Evolutionary conservation across 352 stramenopile species (phyloP), one percentile per base, ranked within the genome.

Genomic region (Pythium pectinolyticum): DNA sequence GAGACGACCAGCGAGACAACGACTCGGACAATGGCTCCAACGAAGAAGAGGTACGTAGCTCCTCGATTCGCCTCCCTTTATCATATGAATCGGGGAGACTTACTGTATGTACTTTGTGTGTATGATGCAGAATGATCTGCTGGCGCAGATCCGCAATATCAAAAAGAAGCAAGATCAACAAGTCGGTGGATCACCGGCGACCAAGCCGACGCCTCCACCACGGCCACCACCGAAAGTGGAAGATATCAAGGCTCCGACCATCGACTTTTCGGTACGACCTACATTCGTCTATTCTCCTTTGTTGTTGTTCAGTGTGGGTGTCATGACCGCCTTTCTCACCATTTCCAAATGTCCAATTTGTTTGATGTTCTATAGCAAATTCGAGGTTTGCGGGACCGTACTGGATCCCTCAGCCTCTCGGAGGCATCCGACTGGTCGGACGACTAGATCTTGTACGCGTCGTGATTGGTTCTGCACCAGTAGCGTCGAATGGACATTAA

Each of bases 381-480:
- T 70, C 65, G 88, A 37, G 86, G 86, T 27, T 53, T 95, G 19
- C 84, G 85, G n/a, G 73, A 89, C 55, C 82, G 84, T 22, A 68
- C 75, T 30, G 83, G 89, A 55, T 95, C 86, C 30, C 55, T 95
- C 50, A 90, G 81, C 47, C 79, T 95, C 76, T 94, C 84, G 15
- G 83, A 92, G 63, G 82, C 83, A 8, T 95, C 86, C 4, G 86
- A 95, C 60, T 95, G 86, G 86, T 95, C 86, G 22, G 86, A 95
- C 49, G 80, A 95, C 14, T 92, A 67, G 43, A n/a, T 39, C 20
- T 45, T 14, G 11, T 25, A 24, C 20, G 11, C 3, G 2, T 37
- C 28, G 24, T 27, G 9, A n/a, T n/a, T n/a, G n/a, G n/a, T n/a
- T n/a, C n/a, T n/a, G n/a, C n/a, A n/a, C n/a, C n/a, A n/a, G n/a